Evolutionary conservation across 2,329 filamentous ascomycete genomes (phyloP), one percentile per base, ranked within the genome.

Genomic region (Monosporascus sp.): DNA sequence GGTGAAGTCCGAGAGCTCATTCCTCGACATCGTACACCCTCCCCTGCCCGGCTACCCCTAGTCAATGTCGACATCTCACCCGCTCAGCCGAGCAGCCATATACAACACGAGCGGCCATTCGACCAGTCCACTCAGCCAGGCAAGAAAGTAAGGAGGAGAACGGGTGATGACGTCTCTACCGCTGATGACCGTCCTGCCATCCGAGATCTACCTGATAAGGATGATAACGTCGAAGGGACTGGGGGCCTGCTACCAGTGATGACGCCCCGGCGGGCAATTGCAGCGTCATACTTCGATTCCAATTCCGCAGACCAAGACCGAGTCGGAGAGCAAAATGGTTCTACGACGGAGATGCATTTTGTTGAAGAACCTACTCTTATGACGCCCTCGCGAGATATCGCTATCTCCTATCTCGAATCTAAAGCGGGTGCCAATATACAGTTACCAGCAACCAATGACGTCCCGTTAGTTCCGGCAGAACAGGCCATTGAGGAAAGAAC

Each of bases 61-160:
- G 52, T 56, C 45, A 52, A 55, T 31, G 51, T 68, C 11, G 66
- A 70, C 49, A 59, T 70, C 31, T 67, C 65, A 2, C 70, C 70
- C 17, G 68, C 67, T 45, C 70, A 70, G 50, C 52, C 65, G 22
- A 69, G 60, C 49, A 71, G 67, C 49, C 63, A 64, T 50, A 55
- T 74, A 22, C 59, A 65, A 53, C 72, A 74, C 48, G 71, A 73
- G 2, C 64, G 64, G 41, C 69, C 71, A 7, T 71, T 71, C 45
- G 70, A 70, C 48, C 60, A 70, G 51, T 63, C 67, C 18, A 63
- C 63, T 22, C 64, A 64, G 37, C 66, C 64, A 18, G 68, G 66
- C 47, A 74, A 73, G 61, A 72, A 67, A 60, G 51, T 62, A 49
- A 69, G 67, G 53, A 70, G 62, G 20, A 54, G 57, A 51, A 56